Evolutionary conservation across 768 basidiomycete genomes (phyloP).

Genomic region (Amanita fuliginea): DNA sequence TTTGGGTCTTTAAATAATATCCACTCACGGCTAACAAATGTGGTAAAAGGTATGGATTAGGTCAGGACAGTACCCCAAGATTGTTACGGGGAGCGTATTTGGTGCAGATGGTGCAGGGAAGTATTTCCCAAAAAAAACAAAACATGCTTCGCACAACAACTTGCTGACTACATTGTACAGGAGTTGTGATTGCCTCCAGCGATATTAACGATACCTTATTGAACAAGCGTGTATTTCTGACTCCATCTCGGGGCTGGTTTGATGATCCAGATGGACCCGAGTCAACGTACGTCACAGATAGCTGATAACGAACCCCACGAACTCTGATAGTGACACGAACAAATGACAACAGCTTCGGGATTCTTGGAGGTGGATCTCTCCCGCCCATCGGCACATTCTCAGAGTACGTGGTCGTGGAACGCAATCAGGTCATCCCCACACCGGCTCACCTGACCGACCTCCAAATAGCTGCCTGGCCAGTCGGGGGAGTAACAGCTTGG

Average conservation of each 20-base stretch:
- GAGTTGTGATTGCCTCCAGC: conserved; percentile 49
- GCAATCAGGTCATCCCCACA: conserved; percentile 52
- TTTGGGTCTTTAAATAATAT: not conserved
- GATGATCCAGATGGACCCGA: conserved; percentile 55
- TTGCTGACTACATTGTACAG: conserved; percentile 19
- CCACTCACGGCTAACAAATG: too few species aligned
- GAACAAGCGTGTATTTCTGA: conserved; percentile 60
- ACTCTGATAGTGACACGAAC: not conserved
- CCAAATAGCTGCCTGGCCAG: conserved; percentile 67
- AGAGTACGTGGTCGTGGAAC: conserved; percentile 65
- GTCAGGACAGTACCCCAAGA: conserved; percentile 54
- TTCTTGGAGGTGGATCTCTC: conserved; percentile 47
- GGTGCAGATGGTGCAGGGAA: conserved; percentile 70
- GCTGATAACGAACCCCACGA: not conserved
- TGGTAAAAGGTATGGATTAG: conserved; percentile 74
- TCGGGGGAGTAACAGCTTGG: conserved; percentile 76
- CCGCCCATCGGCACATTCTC: conserved; percentile 62
- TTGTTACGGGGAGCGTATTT: conserved; percentile 45
- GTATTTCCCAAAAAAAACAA: conserved; percentile 8
- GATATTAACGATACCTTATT: conserved; percentile 45
- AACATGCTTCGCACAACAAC: not conserved
- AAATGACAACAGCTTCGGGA: conserved; percentile 38
- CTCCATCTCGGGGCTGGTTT: conserved; percentile 71
- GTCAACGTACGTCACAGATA: conserved; percentile 29
- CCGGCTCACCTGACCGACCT: conserved; percentile 60